phyloP scores from a whole-genome alignment of 495 filamentous ascomycete genomes.

The Podospora sp. region DNA sequence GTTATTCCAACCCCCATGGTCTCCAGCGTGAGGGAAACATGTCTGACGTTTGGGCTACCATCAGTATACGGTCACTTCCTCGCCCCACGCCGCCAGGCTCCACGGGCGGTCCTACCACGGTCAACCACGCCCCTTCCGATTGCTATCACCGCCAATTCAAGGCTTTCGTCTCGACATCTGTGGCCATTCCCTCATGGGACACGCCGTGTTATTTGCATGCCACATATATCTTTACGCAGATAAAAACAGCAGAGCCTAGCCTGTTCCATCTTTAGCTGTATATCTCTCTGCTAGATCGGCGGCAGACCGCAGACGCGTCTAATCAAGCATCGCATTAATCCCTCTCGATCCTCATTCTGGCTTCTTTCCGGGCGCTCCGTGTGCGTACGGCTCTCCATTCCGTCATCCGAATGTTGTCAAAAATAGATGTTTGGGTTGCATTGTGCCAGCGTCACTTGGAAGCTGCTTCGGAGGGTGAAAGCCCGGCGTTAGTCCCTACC shows the following conservation, averaged over 20 bases:
- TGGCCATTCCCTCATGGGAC: not conserved
- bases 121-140: not conserved
- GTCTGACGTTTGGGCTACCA: not conserved
- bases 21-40: not conserved
- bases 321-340: not conserved
- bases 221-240: not conserved
- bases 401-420: not conserved
- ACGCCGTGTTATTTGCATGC: not conserved
- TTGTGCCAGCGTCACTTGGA: not conserved
- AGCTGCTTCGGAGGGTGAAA: not conserved
- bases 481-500: not conserved
- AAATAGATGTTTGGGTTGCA: not conserved
- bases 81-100: not conserved
- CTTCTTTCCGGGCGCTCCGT: not conserved
- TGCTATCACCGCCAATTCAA: not conserved
- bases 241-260: not conserved
- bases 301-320: not conserved
- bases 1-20: no score
- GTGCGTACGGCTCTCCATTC: not conserved
- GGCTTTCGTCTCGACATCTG: not conserved
- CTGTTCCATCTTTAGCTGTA: not conserved
- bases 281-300: not conserved
- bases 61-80: not conserved
- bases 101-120: not conserved
- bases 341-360: not conserved